Base-by-base conservation (phyloP, 148 eudicot species). In the Camellia granthamiana region DNA sequence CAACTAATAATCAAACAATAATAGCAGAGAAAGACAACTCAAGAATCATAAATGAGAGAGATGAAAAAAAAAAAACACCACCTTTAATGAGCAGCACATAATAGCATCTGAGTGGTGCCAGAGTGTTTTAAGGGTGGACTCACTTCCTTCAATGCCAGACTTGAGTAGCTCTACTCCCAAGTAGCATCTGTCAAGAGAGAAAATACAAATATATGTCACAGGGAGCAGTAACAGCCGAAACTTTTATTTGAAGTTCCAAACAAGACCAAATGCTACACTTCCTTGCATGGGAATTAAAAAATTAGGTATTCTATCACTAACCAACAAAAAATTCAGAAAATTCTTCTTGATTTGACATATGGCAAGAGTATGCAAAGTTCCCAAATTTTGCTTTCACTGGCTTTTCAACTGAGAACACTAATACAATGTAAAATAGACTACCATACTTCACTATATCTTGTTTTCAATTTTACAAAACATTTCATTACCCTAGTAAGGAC, bases 21-120 rank as follows among this genome's bases (percentile, higher is more conserved):
- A 54, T 54, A 6, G 12, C 58, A 12, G 13, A 54, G 58, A 3
- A 54, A 54, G 58, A 54, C 58, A 54, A 54, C 10, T 59, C 62
- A 59, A 59, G 62, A 15, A 3, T 6, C 1, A 6, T 16, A 59
- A 59, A 59, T 16, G 59, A 49, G 15, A 51, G 14, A 44, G 9
- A 16, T 0, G 0, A 1, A 49, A 71, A 13, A n/a, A 16, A 15
- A 49, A 7, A 72, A 49, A 59, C 49, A 1, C 1, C 72, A 92
- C 97, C 98, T 94, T 94, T 81, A 92, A 78, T 72, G 98, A 91
- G 90, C 98, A 94, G 83, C 98, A 94, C 91, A 94, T 74, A 68
- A 94, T 88, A 62, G 98, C 97, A 88, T 94, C 98, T 38, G 98
- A 88, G 80, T 92, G 97, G 71, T 90, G 89, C 98, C 98, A 94